A percentile compares a stretch with the other conserved stretches of the same genome.
These are phyloP conservation scores for Scedosporium aurantiacum DNA, from an alignment of 2,329 filamentous ascomycete species.

Conservation along the genomic window DNA sequence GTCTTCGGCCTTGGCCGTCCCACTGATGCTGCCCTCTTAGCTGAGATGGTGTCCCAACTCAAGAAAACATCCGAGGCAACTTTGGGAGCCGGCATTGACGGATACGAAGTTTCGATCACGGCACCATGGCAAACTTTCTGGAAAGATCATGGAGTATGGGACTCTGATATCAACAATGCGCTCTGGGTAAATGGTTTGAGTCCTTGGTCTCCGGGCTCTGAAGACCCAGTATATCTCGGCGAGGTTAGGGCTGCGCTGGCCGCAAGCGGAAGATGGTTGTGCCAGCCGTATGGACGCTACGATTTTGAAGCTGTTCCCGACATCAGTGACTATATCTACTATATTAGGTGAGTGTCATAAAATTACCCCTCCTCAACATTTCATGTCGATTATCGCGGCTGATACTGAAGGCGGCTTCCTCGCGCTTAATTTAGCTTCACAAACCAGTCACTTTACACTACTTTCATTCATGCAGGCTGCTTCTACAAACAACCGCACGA, in stretches of 20 bases:
- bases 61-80: not conserved
- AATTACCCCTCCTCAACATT: not conserved
- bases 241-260: not conserved
- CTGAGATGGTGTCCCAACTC: not conserved
- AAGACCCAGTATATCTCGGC: not conserved
- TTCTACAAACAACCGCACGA: not conserved
- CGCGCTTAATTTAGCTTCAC: not conserved
- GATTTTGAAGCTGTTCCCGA: not conserved
- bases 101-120: not conserved
- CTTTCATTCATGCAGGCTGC: not conserved
- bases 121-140: not conserved
- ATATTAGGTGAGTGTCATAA: not conserved
- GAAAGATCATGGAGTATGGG: not conserved
- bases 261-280: not conserved
- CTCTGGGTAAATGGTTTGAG: not conserved
- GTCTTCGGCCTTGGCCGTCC: not conserved
- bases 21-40: not conserved
- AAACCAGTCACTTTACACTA: not conserved
- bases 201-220: not conserved
- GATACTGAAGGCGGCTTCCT: too few relatives aligned
- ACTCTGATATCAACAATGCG: constrained; percentile 1
- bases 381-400: too few relatives aligned
- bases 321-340: not conserved
- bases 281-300: not conserved
- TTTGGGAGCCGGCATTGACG: not conserved